These are phyloP conservation scores for Boletus barrowsii DNA, from an alignment of 768 basidiomycete species.

Conservation along the genomic window DNA sequence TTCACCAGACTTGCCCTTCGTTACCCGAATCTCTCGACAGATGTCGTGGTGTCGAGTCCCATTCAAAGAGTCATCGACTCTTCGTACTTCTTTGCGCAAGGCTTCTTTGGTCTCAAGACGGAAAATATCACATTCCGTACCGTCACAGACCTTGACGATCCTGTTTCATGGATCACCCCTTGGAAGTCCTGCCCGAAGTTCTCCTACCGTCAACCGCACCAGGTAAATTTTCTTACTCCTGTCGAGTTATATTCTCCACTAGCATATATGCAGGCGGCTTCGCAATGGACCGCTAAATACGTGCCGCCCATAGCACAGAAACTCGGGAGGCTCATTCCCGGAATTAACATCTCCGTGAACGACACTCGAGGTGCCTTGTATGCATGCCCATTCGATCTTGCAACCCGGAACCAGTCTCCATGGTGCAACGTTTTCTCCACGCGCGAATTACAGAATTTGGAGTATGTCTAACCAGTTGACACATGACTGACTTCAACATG, in stretches of 20 bases:
- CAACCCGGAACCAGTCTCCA: constrained; percentile 34
- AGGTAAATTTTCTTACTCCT: constrained; percentile 1
- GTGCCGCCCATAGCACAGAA: constrained; percentile 35
- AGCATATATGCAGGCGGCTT: constrained; percentile 12
- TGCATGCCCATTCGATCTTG: constrained; percentile 42
- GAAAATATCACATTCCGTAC: constrained; percentile 29
- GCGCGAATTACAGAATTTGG: constrained; percentile 34
- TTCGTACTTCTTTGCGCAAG: constrained; percentile 39
- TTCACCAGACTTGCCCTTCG: constrained; percentile 19
- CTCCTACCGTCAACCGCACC: neutral
- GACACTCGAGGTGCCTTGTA: constrained; percentile 41
- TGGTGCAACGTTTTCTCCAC: constrained; percentile 39
- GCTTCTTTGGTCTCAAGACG: constrained; percentile 35
- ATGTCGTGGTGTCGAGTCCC: constrained; percentile 13
- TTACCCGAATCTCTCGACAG: constrained; percentile 21
- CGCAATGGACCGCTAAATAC: constrained; percentile 34
- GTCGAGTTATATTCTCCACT: neutral
- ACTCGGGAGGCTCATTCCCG: constrained; percentile 34
- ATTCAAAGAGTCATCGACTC: constrained; percentile 36
- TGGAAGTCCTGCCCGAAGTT: constrained; percentile 37
- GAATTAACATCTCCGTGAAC: constrained; percentile 31
- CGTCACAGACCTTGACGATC: constrained; percentile 33
- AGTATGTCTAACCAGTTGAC: constrained; percentile 25
- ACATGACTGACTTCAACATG: neutral
- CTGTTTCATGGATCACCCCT: constrained; percentile 42